phyloP scores from a whole-genome alignment of 805 yeast species.

The Candida parachauliodes region DNA sequence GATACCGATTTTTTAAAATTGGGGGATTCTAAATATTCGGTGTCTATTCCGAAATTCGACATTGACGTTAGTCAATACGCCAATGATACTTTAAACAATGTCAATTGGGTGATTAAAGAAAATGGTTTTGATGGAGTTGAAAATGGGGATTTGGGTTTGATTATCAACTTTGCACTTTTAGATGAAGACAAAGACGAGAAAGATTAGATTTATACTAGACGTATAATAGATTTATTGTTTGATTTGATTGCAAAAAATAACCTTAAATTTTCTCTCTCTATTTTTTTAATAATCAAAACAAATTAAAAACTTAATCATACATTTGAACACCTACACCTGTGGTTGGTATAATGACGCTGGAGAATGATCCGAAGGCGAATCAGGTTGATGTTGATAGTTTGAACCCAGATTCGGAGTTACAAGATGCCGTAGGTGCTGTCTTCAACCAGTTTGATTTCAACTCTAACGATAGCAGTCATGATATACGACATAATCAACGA shows the following conservation, averaged over 20 bases:
- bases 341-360: constrained; percentile 3
- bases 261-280: too few species aligned
- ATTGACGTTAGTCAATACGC: constrained; percentile 40
- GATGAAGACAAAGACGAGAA: constrained; percentile 23
- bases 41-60: constrained; percentile 50
- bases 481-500: constrained; percentile 1
- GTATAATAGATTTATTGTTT: background rate
- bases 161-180: constrained; percentile 34
- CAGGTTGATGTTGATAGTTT: background rate
- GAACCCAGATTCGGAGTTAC: constrained; percentile 18
- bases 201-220: background rate
- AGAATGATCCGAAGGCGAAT: background rate
- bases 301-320: background rate
- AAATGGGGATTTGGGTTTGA: constrained; percentile 29
- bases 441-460: constrained; percentile 28
- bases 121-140: constrained; percentile 32
- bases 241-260: background rate
- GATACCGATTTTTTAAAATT: constrained; percentile 52
- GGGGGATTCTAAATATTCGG: constrained; percentile 46
- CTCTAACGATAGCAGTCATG: background rate
- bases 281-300: constrained; percentile 7
- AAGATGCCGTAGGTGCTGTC: constrained; percentile 38
- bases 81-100: constrained; percentile 41
- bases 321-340: too few species aligned
- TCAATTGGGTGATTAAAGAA: constrained; percentile 43